Percentiles rank a stretch among this genome's conserved stretches.
Conservation (phyloP, 1,284 basidiomycete genomes). For the Megacollybia platyphylla region DNA sequence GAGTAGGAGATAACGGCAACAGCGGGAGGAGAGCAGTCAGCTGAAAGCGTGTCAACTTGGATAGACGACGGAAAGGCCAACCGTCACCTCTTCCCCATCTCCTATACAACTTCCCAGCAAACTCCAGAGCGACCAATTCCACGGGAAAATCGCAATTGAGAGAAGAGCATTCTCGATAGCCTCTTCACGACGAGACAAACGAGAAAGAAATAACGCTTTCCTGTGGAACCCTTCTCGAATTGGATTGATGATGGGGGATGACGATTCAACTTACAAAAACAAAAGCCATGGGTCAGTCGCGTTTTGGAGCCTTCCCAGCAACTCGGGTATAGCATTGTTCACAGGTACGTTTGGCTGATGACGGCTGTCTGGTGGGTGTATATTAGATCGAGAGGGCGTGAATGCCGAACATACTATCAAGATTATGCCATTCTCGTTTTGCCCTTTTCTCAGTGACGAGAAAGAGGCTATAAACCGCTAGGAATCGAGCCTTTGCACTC, state of each 20-base stretch:
- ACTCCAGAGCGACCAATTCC: constrained; percentile 95
- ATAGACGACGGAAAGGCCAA: constrained; percentile 3
- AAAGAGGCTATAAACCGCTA: constrained; percentile 74
- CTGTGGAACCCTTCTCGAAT: constrained; percentile 20
- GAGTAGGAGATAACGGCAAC: constrained; percentile 50
- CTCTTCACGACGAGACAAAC: constrained; percentile 69
- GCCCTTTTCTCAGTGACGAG: constrained; percentile 69
- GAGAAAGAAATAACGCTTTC: constrained; percentile 71
- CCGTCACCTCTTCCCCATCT: constrained; percentile 78
- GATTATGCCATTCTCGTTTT: constrained; percentile 58
- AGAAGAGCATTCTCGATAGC: constrained; percentile 76
- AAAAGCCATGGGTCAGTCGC: constrained; percentile 14
- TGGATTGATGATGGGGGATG: neutral
- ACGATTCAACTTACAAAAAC: constrained; percentile 3
- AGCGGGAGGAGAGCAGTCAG: constrained; percentile 53
- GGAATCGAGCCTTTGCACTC: constrained; percentile 65
- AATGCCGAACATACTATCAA: constrained; percentile 40
- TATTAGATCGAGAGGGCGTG: neutral
- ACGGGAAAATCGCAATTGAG: constrained; percentile 75
- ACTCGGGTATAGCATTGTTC: constrained; percentile 60
- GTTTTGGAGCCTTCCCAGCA: constrained; percentile 83
- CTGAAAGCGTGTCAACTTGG: constrained; percentile 18
- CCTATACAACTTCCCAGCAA: constrained; percentile 72
- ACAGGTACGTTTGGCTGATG: constrained; percentile 3
- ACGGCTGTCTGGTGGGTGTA: constrained; percentile 4